Evolutionary conservation across 176 grass and related monocot genomes (phyloP), one percentile per base, ranked within the genome.

Genomic region (Oryza longistaminata): DNA sequence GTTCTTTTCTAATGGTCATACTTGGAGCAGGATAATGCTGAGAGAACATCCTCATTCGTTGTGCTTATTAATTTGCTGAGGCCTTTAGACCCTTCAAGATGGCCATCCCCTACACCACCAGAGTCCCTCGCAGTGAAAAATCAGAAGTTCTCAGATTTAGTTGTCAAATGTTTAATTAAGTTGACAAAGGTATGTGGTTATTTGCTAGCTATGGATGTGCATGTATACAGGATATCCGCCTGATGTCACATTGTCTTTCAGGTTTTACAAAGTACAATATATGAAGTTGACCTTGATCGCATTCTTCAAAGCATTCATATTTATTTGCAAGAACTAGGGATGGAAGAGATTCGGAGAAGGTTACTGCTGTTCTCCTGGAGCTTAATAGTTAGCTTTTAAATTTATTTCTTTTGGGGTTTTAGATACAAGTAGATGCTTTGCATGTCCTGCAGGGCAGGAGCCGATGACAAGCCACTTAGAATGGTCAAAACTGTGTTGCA

Each of bases 401-500:
- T 72, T 55, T 39, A 24, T 79, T 85, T 70, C 0, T 35, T 64
- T 81, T 87, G 11, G 53, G 2, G 31, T 40, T 73, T 71, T 64
- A 76, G 46, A 58, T 64, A 62, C 16, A 87, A 77, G 58, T 76
- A 35, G 9, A 71, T 85, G 61, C 66, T 80, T 81, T 73, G 9
- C 64, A 46, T 88, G 79, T 80, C 64, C 11, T 92, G 21, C 64
- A 99, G 96, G 82, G 96, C 96, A 77, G 96, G 96, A 87, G 96
- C 96, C 84, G 96, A 99, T 86, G 96, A 99, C 74, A 99, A 99
- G 68, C 93, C 96, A 61, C 77, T 99, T 76, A 90, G 96, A 87
- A 99, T 99, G 96, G 96, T 99, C 35, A 99, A 99, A 94, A 99
- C 96, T 61, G 96, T 99, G 61, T 72, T 99, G 70, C 96, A 99